A percentile compares a stretch with the other conserved stretches of the same genome.
phyloP scores from a whole-genome alignment of 2,329 filamentous ascomycete genomes.

The Penicillium sp. region DNA sequence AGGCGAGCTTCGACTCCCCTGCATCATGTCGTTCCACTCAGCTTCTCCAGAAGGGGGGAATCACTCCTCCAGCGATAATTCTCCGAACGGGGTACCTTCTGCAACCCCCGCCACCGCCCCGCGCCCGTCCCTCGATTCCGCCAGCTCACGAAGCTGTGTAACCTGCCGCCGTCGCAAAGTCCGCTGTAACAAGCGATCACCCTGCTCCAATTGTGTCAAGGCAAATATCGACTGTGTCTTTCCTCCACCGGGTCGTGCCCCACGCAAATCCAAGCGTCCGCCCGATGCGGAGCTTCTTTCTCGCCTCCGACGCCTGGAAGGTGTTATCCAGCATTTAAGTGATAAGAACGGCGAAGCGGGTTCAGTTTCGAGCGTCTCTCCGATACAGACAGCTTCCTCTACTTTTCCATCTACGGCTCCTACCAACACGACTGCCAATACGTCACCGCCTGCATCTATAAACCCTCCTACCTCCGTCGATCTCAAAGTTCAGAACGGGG shows the following conservation, averaged over 20 bases:
- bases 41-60: conserved; percentile 19
- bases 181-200: conserved; percentile 49
- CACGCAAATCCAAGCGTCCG: conserved; percentile 58
- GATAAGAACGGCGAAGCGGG: conserved; percentile 38
- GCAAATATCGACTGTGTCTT: conserved; percentile 62
- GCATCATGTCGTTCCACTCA: conserved; percentile 20
- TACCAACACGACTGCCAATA: background rate
- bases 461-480: background rate
- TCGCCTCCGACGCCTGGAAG: conserved; percentile 58
- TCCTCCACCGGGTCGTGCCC: conserved; percentile 61
- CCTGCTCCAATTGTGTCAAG: conserved; percentile 51
- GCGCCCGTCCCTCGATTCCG: conserved; percentile 16
- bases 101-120: conserved; percentile 15
- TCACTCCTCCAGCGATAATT: conserved; percentile 18
- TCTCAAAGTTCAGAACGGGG: background rate
- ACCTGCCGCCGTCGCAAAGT: conserved; percentile 51
- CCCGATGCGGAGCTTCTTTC: conserved; percentile 61
- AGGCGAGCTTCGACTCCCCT: background rate
- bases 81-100: conserved; percentile 10
- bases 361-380: conserved; percentile 16
- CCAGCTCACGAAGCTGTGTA: conserved; percentile 45
- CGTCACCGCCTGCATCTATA: conserved; percentile 10
- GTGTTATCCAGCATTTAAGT: conserved; percentile 61
- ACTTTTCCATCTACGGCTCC: background rate
- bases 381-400: conserved; percentile 8